These are phyloP conservation scores for Alternaria alternata DNA, from an alignment of 2,329 filamentous ascomycete species.

Conservation along the genomic window DNA sequence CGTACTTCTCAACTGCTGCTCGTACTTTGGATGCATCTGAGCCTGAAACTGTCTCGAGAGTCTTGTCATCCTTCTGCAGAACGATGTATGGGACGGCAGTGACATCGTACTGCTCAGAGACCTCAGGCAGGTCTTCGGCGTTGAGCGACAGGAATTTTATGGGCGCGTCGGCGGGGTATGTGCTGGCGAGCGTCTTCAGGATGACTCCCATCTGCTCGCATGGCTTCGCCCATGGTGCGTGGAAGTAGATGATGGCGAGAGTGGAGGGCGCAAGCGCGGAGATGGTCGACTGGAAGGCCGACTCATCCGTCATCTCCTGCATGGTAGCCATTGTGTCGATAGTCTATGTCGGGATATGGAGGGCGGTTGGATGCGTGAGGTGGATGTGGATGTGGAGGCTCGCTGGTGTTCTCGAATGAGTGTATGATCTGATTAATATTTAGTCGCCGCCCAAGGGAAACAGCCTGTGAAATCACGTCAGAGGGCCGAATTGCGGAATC, in stretches of 20 bases:
- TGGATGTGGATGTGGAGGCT: not conserved
- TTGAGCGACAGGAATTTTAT: slow-evolving; percentile 91
- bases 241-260: slow-evolving; percentile 89
- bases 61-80: slow-evolving; percentile 75
- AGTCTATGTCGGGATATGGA: not conserved
- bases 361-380: not conserved
- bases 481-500: slow-evolving; percentile 21
- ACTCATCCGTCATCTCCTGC: slow-evolving; percentile 76
- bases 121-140: slow-evolving; percentile 90
- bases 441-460: slow-evolving; percentile 11
- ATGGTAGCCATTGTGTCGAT: slow-evolving; percentile 61
- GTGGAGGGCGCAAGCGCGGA: slow-evolving; percentile 73
- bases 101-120: slow-evolving; percentile 92
- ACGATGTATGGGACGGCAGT: slow-evolving; percentile 94
- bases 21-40: slow-evolving; percentile 88
- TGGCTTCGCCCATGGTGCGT: slow-evolving; percentile 95
- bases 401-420: not conserved
- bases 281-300: slow-evolving; percentile 75
- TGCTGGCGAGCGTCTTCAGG: slow-evolving; percentile 82
- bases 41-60: slow-evolving; percentile 86
- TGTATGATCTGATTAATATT: slow-evolving; percentile 16
- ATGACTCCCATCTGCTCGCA: slow-evolving; percentile 94
- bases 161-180: slow-evolving; percentile 76
- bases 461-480: slow-evolving; percentile 15
- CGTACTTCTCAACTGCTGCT: slow-evolving; percentile 83